Conservation (phyloP, 257 asterid genomes). For the Ilex asprella region DNA sequence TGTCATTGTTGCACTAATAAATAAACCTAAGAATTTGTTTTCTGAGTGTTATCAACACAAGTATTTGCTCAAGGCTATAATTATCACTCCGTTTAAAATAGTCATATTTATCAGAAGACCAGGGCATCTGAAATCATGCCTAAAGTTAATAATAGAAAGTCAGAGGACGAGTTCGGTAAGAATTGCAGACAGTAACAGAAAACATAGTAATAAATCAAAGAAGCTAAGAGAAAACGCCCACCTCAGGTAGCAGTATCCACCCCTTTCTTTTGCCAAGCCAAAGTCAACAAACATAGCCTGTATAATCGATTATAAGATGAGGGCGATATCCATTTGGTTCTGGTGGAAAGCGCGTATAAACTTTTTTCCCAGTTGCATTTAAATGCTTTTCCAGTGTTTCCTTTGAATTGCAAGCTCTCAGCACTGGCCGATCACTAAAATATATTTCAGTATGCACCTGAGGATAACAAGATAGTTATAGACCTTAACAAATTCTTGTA, state of each 20-base stretch:
- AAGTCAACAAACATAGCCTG: slow-evolving; percentile 99
- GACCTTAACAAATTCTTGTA: not conserved
- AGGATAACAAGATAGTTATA: slow-evolving; percentile 6
- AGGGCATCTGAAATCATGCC: no score
- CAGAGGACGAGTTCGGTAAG: no score
- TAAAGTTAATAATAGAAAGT: no score
- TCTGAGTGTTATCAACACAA: no score
- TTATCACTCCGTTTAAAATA: no score
- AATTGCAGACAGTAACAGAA: no score
- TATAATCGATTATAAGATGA: slow-evolving; percentile 10
- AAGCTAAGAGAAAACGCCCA: slow-evolving; percentile 13
- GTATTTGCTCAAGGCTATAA: no score
- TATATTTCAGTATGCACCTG: slow-evolving; percentile 93
- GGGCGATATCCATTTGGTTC: slow-evolving; percentile 85
- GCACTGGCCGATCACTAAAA: slow-evolving; percentile 84
- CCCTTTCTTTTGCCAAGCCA: slow-evolving; percentile 93
- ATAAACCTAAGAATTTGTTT: no score
- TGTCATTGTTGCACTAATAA: no score
- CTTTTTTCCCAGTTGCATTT: slow-evolving; percentile 68
- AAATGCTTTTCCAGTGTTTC: slow-evolving; percentile 75
- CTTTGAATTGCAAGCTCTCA: slow-evolving; percentile 79
- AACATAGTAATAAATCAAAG: no score
- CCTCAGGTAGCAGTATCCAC: slow-evolving; percentile 94
- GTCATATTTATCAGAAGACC: no score
- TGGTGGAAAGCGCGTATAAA: slow-evolving; percentile 91